A percentile compares a stretch with the other conserved stretches of the same genome.
These are phyloP conservation scores for Aspergillus persii DNA, from an alignment of 2,329 filamentous ascomycete genomes.

Conservation along the genomic window DNA sequence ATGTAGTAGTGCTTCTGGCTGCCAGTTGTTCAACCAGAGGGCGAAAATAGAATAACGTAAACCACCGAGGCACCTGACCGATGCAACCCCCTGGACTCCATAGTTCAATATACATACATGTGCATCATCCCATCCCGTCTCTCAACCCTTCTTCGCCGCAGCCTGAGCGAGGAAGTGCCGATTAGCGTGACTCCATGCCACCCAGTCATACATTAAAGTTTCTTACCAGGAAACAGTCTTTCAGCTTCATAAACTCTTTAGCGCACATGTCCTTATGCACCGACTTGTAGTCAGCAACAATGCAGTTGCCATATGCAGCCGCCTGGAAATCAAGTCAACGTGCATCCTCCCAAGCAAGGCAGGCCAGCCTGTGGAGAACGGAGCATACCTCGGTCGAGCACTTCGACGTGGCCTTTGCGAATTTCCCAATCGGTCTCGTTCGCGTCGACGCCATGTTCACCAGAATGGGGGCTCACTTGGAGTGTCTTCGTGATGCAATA, in stretches of 20 bases:
- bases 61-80: neutral
- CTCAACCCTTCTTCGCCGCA: conserved; percentile 51
- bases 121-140: neutral
- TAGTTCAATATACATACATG: conserved; percentile 1
- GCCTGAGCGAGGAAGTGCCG: conserved; percentile 37
- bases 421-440: conserved; percentile 65
- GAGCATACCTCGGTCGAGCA: conserved; percentile 62
- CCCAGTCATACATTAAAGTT: neutral
- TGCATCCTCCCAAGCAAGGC: neutral
- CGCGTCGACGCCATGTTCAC: conserved; percentile 44
- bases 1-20: neutral
- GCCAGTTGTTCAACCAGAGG: neutral
- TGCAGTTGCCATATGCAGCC: conserved; percentile 83
- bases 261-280: conserved; percentile 88
- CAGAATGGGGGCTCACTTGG: neutral
- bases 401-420: conserved; percentile 63
- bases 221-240: conserved; percentile 81
- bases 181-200: conserved; percentile 8
- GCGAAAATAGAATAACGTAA: neutral
- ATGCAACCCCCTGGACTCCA: neutral
- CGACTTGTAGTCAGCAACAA: conserved; percentile 84
- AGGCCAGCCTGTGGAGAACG: neutral
- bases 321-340: conserved; percentile 55
- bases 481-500: neutral
- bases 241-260: conserved; percentile 78